Conservation (phyloP, 2,329 filamentous ascomycete genomes). For the Calonectria leucothoes region DNA sequence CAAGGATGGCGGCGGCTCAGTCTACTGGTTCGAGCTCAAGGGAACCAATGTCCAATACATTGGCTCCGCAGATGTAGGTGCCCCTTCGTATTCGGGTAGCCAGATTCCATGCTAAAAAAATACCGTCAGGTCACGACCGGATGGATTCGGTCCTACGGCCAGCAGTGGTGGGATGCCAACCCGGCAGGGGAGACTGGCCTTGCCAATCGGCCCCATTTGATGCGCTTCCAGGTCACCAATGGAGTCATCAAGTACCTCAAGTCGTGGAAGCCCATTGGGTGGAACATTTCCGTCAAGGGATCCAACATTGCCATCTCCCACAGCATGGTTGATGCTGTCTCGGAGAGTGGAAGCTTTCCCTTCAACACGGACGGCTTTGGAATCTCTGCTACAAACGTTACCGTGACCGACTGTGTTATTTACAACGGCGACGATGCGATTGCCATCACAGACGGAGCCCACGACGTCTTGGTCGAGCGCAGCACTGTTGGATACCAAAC, state of each 20-base stretch:
- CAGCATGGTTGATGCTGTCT: conserved; percentile 18
- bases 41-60: conserved; percentile 23
- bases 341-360: conserved; percentile 16
- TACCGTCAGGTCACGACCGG: conserved; percentile 11
- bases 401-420: conserved; percentile 17
- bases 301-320: conserved; percentile 23
- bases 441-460: conserved; percentile 20
- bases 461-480: conserved; percentile 18
- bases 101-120: neutral
- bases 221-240: conserved; percentile 22
- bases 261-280: conserved; percentile 25
- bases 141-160: conserved; percentile 23
- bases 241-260: conserved; percentile 23
- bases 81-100: neutral
- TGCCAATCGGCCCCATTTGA: conserved; percentile 17
- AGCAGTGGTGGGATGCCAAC: conserved; percentile 24
- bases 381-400: conserved; percentile 10
- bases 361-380: conserved; percentile 23
- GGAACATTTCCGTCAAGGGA: conserved; percentile 22
- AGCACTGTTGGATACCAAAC: conserved; percentile 22
- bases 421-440: conserved; percentile 20
- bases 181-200: conserved; percentile 17
- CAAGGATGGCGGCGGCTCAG: conserved; percentile 13
- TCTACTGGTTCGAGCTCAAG: conserved; percentile 22
- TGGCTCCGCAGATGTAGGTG: conserved; percentile 11